A percentile compares a stretch with the other conserved stretches of the same genome.
phyloP scores from a whole-genome alignment of 2,329 filamentous ascomycete species.

The Epichloe uncinata region DNA sequence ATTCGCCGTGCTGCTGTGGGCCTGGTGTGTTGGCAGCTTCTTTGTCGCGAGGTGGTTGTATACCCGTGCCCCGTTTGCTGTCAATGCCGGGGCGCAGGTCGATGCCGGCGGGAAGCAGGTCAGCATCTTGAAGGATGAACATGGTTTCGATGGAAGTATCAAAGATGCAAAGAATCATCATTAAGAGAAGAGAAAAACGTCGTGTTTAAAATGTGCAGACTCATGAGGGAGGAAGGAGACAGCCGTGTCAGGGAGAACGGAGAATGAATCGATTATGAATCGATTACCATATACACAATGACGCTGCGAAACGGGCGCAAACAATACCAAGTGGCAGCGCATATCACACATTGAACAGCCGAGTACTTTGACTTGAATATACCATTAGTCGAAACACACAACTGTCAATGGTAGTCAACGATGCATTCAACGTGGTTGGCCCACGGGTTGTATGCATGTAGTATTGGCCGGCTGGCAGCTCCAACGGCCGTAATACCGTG shows the following conservation, averaged over 20 bases:
- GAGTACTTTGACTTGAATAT: not conserved
- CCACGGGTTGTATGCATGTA: no score
- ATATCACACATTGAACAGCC: not conserved
- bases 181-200: not conserved
- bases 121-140: slow-evolving; percentile 11
- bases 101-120: slow-evolving; percentile 10
- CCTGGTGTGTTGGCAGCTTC: slow-evolving; percentile 52
- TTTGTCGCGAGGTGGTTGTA: slow-evolving; percentile 34
- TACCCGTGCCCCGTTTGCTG: slow-evolving; percentile 16
- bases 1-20: slow-evolving; percentile 51
- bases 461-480: no score
- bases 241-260: not conserved
- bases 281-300: no score
- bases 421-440: not conserved
- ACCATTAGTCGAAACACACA: not conserved
- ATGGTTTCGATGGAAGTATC: slow-evolving; percentile 10
- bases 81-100: slow-evolving; percentile 10
- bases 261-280: not conserved
- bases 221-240: no score
- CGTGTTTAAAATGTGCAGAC: no score
- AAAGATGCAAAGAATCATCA: not conserved
- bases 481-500: not conserved
- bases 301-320: not conserved
- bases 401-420: not conserved
- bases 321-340: not conserved